Evolutionary conservation across 2,329 filamentous ascomycete species (phyloP), one percentile per base, ranked within the genome.

Genomic region (Neonectria magnoliae): DNA sequence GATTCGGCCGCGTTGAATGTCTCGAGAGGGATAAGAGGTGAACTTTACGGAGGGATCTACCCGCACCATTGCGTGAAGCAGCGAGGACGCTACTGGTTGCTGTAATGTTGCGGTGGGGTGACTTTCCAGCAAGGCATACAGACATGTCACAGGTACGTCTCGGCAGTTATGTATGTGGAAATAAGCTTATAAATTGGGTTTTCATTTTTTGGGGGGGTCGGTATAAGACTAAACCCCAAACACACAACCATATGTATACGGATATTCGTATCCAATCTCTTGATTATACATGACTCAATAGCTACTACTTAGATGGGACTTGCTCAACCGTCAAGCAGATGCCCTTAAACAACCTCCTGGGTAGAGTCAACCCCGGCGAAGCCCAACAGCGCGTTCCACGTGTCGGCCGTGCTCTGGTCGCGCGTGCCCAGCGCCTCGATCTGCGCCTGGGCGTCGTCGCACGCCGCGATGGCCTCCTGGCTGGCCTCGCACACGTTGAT

Each of bases 401-500:
- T 81, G 67, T 83, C 77, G 3, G 84, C 85, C 3, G 84, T 86
- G 13, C 76, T 78, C 18, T 77, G 79, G 71, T 86, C 82, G 67
- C 79, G 80, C 38, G 83, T 85, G 1, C 83, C 84, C 11, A 85
- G 75, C 1, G 83, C 82, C 70, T 79, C 64, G 53, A 90, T 84
- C 76, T 83, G 74, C 1, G 84, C 80, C 78, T 89, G 81, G 3
- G 88, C 88, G 25, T 79, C 77, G 54, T 76, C 70, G 77, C 87
- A 90, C 5, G 83, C 82, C 13, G 82, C 75, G 68, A 86, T 82
- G 58, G 88, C 90, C 4, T 86, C 88, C 27, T 80, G 82, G 74
- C 88, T 89, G 57, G 89, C 89, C 42, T 81, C 80, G 79, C 90
- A 92, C 41, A 89, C 87, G 79, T 91, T 91, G 74, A 78, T 84